Evolutionary conservation across 2,329 filamentous ascomycete species (phyloP).

Genomic region (Trichoderma harzianum): DNA sequence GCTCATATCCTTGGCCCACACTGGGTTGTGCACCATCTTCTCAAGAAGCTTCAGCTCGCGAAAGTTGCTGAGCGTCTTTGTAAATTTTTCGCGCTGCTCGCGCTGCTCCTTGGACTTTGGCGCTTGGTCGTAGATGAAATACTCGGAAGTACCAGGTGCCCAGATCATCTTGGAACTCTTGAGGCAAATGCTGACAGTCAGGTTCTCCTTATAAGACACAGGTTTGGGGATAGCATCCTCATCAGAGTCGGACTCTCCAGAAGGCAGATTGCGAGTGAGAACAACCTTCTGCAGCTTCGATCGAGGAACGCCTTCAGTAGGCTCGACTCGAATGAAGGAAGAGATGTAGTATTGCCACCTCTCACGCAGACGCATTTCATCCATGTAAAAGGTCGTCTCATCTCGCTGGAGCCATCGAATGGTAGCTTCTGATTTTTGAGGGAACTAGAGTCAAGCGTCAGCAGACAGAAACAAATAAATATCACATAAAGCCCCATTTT

Average conservation of each 20-base stretch:
- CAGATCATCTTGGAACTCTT: conserved; percentile 79
- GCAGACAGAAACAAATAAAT: background rate
- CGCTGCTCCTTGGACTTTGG: conserved; percentile 66
- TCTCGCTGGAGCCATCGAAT: conserved; percentile 68
- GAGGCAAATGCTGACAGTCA: conserved; percentile 70
- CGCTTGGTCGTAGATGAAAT: conserved; percentile 67
- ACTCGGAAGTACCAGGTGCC: conserved; percentile 66
- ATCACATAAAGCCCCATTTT: background rate
- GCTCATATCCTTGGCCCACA: conserved; percentile 75
- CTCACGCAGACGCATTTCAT: conserved; percentile 79
- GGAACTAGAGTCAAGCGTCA: conserved; percentile 49
- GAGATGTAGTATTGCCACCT: conserved; percentile 96
- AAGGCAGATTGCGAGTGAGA: conserved; percentile 67
- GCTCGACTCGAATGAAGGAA: conserved; percentile 82
- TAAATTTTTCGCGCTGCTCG: conserved; percentile 44
- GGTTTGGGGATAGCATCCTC: conserved; percentile 60
- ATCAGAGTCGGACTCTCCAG: conserved; percentile 59
- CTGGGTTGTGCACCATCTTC: conserved; percentile 78
- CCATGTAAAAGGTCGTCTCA: conserved; percentile 77
- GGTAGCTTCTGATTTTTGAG: conserved; percentile 63
- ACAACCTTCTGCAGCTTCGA: conserved; percentile 65
- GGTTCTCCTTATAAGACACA: conserved; percentile 61
- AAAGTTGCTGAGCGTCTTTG: conserved; percentile 56
- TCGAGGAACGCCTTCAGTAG: conserved; percentile 73
- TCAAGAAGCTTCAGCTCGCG: conserved; percentile 69